phyloP scores from a whole-genome alignment of 1,284 basidiomycete genomes.

The Apiotrichum domesticum region DNA sequence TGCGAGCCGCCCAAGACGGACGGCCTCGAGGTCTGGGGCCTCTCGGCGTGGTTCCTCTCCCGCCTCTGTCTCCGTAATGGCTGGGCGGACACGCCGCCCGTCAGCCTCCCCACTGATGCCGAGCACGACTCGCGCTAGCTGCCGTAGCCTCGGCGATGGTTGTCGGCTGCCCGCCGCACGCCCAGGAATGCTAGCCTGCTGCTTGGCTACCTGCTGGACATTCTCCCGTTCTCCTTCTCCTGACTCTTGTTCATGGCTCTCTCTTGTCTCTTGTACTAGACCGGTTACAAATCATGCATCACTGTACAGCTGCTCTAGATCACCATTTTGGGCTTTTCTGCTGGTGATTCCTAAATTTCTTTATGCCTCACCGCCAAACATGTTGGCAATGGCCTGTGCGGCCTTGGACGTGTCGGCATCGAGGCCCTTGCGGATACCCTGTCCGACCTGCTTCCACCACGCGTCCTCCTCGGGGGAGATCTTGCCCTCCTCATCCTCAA shows the following conservation, averaged over 20 bases:
- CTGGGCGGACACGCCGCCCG: conserved; percentile 27
- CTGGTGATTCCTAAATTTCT: too few relatives aligned
- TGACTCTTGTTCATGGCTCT: too few relatives aligned
- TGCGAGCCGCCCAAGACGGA: neutral
- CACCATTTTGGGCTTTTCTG: too few relatives aligned
- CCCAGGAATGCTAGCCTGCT: too few relatives aligned
- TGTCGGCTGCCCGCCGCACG: too few relatives aligned
- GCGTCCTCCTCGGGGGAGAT: conserved; percentile 8
- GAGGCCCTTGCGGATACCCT: conserved; percentile 3
- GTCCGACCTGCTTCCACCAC: conserved; percentile 13
- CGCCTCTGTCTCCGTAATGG: conserved; percentile 25
- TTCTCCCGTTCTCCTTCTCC: too few relatives aligned
- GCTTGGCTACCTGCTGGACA: too few relatives aligned
- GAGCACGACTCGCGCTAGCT: neutral
- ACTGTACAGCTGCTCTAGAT: too few relatives aligned
- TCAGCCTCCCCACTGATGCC: conserved; percentile 3
- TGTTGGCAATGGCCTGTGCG: neutral
- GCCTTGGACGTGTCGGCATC: neutral
- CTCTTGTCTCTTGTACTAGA: too few relatives aligned
- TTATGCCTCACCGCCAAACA: neutral
- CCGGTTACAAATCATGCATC: too few relatives aligned
- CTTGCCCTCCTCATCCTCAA: conserved; percentile 30
- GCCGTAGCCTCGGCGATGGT: too few relatives aligned
- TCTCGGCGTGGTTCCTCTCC: conserved; percentile 42
- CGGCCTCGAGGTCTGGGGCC: conserved; percentile 38